These are phyloP conservation scores for Phycomyces blakesleeanus DNA, from an alignment of 192 early-diverging fungal genomes.

Conservation along the genomic window DNA sequence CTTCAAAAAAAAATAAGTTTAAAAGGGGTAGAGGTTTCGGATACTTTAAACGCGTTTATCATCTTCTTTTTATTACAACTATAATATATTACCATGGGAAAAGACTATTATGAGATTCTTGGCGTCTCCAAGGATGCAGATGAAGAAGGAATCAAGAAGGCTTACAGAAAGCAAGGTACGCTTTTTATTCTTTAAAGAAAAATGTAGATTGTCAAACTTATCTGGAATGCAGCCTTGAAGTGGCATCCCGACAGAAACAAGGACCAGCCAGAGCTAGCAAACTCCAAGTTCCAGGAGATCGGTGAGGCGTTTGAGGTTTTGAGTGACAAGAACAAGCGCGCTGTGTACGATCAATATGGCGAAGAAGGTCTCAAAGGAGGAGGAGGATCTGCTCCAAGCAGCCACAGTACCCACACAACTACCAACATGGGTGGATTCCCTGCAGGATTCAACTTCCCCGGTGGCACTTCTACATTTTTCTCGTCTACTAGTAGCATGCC, in stretches of 20 bases:
- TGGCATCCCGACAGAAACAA: constrained; percentile 76
- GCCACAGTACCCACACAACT: too few relatives aligned
- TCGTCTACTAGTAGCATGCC: constrained; percentile 38
- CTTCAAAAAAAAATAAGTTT: too few relatives aligned
- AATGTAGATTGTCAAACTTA: too few relatives aligned
- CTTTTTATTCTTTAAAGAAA: background rate
- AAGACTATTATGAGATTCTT: constrained; percentile 95
- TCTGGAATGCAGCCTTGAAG: constrained; percentile 57
- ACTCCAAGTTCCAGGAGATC: constrained; percentile 93
- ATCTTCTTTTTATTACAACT: constrained; percentile 7
- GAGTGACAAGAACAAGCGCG: constrained; percentile 88
- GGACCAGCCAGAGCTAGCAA: constrained; percentile 61
- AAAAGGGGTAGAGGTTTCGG: too few relatives aligned
- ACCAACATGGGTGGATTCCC: constrained; percentile 33
- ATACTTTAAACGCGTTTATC: background rate
- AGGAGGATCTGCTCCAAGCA: too few relatives aligned
- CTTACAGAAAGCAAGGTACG: constrained; percentile 62
- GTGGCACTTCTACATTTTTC: constrained; percentile 65
- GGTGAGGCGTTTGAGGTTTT: constrained; percentile 96
- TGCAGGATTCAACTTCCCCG: constrained; percentile 47
- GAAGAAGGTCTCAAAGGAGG: constrained; percentile 90
- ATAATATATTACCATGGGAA: constrained; percentile 56
- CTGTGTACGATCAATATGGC: constrained; percentile 93
- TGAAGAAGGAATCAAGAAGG: constrained; percentile 79
- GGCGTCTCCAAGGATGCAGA: constrained; percentile 70